Evolutionary conservation across 495 filamentous ascomycete species (phyloP).

Genomic region (Collariella sp.): DNA sequence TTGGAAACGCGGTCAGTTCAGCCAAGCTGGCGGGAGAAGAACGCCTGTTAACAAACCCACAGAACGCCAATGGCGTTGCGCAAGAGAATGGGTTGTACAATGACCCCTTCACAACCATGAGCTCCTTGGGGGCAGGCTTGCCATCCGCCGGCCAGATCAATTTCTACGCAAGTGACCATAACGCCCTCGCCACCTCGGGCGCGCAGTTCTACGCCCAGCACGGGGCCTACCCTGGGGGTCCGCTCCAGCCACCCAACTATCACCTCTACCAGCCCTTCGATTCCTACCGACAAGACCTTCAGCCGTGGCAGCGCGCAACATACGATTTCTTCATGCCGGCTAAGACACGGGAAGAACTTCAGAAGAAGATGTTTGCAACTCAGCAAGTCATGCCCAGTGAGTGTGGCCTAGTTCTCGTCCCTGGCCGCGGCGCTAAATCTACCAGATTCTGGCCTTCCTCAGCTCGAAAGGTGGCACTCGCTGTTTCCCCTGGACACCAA

Average conservation of each 20-base stretch:
- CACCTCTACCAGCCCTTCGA: slow-evolving; percentile 87
- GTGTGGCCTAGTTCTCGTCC: slow-evolving; percentile 12
- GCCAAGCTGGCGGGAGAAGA: background rate
- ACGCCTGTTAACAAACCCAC: slow-evolving; percentile 1
- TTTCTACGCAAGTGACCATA: slow-evolving; percentile 56
- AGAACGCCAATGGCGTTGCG: slow-evolving; percentile 15
- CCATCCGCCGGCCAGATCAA: slow-evolving; percentile 48
- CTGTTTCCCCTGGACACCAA: slow-evolving; percentile 82
- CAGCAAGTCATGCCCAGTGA: slow-evolving; percentile 76
- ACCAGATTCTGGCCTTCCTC: slow-evolving; percentile 55
- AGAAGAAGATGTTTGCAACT: slow-evolving; percentile 78
- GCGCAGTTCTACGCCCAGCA: slow-evolving; percentile 43
- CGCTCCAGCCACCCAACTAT: slow-evolving; percentile 74
- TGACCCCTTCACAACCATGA: slow-evolving; percentile 54
- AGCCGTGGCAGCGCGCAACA: slow-evolving; percentile 72
- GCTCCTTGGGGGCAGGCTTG: slow-evolving; percentile 44
- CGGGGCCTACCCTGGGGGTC: slow-evolving; percentile 35
- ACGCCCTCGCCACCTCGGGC: slow-evolving; percentile 37
- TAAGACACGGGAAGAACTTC: slow-evolving; percentile 73
- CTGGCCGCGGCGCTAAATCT: background rate
- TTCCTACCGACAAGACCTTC: slow-evolving; percentile 67
- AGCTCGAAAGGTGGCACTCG: slow-evolving; percentile 80
- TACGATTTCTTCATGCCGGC: slow-evolving; percentile 89
- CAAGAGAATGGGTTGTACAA: slow-evolving; percentile 28
- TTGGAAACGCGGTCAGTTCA: slow-evolving; percentile 50